These are phyloP conservation scores for Pachysolen tannophilus DNA, from an alignment of 805 yeast genomes.

Conservation along the genomic window DNA sequence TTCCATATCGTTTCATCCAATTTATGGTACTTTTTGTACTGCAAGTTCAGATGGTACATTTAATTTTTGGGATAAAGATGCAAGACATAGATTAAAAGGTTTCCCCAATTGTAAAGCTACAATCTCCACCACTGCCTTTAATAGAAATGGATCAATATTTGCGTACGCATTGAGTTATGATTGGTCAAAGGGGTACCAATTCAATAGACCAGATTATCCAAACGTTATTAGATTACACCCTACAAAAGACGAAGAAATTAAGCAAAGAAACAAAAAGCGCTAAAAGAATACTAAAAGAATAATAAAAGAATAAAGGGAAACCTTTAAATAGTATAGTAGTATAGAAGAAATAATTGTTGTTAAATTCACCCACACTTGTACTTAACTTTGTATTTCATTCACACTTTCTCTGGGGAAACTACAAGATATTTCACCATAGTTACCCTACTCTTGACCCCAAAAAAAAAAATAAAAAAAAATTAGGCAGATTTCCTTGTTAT, in stretches of 20 bases:
- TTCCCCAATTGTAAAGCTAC: slow-evolving; percentile 62
- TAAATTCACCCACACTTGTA: too few species aligned
- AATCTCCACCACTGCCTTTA: slow-evolving; percentile 73
- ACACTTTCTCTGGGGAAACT: too few species aligned
- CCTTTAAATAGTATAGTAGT: too few species aligned
- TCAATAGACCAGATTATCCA: slow-evolving; percentile 68
- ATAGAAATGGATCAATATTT: slow-evolving; percentile 71
- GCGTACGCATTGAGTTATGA: slow-evolving; percentile 93
- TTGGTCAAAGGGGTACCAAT: slow-evolving; percentile 88
- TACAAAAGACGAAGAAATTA: slow-evolving; percentile 78
- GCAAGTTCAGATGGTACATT: slow-evolving; percentile 94
- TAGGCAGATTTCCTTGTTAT: too few species aligned
- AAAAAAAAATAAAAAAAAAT: too few species aligned
- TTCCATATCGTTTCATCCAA: slow-evolving; percentile 79
- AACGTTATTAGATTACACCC: slow-evolving; percentile 76
- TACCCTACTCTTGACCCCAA: too few species aligned
- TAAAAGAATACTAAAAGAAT: too few species aligned
- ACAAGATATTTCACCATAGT: too few species aligned
- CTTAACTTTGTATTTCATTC: too few species aligned
- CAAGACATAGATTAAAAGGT: slow-evolving; percentile 77
- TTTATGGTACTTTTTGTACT: slow-evolving; percentile 84
- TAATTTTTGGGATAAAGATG: slow-evolving; percentile 94
- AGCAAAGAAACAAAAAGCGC: slow-evolving; percentile 35
- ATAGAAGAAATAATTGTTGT: too few species aligned
- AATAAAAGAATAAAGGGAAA: too few species aligned